These are phyloP conservation scores for Echinosophora koreensis DNA, from an alignment of 306 rosid genomes.

Conservation along the genomic window DNA sequence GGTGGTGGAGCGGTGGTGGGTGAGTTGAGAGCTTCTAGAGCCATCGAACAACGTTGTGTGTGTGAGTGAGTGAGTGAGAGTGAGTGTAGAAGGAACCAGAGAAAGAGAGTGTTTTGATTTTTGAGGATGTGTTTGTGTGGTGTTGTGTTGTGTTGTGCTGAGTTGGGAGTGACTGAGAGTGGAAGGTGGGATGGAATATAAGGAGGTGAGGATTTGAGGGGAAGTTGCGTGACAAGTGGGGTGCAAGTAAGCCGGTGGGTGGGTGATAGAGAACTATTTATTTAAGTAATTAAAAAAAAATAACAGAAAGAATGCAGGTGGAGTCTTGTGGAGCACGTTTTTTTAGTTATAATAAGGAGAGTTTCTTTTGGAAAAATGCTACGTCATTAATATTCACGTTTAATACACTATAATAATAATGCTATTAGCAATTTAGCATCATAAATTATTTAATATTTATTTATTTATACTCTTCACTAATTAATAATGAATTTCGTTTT, in stretches of 20 bases:
- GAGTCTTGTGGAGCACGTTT: slow-evolving; percentile 52
- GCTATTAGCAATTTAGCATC: too few relatives aligned
- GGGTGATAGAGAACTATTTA: slow-evolving; percentile 27
- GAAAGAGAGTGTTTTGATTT: background rate
- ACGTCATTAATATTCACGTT: too few relatives aligned
- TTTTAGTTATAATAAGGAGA: background rate
- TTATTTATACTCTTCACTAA: too few relatives aligned
- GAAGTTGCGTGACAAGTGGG: slow-evolving; percentile 98
- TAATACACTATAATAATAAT: too few relatives aligned
- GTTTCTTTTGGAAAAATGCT: background rate
- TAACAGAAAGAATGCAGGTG: slow-evolving; percentile 35
- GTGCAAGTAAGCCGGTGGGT: slow-evolving; percentile 57
- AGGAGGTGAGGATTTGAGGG: slow-evolving; percentile 34
- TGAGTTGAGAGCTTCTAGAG: slow-evolving; percentile 86
- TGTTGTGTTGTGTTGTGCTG: background rate
- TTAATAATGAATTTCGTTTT: too few relatives aligned
- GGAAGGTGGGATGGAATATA: slow-evolving; percentile 50
- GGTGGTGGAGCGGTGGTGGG: slow-evolving; percentile 65
- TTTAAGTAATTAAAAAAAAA: background rate
- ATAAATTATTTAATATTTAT: too few relatives aligned
- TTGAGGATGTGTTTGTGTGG: background rate
- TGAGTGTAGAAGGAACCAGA: background rate
- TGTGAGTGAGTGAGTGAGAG: too few relatives aligned
- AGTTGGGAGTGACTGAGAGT: slow-evolving; percentile 42
- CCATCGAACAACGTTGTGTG: slow-evolving; percentile 50